These are phyloP conservation scores for Xylariaceae sp. DNA, from an alignment of 2,329 filamentous ascomycete genomes.

Conservation along the genomic window DNA sequence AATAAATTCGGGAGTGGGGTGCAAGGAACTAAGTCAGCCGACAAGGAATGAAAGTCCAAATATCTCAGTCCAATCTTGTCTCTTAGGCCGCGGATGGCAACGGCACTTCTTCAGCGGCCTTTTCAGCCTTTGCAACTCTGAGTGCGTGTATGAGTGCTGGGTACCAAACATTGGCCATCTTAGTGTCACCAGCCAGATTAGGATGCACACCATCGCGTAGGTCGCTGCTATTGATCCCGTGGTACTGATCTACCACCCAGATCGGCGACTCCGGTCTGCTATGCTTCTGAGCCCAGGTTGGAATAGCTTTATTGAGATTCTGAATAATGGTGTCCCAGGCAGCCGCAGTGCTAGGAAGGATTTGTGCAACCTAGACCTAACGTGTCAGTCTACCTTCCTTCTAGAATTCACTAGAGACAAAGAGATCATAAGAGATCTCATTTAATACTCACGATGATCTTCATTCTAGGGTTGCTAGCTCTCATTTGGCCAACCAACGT, in stretches of 20 bases:
- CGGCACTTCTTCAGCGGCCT: no score
- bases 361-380: slow-evolving; percentile 47
- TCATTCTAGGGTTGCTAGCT: slow-evolving; percentile 48
- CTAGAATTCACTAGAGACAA: not conserved
- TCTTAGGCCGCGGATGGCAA: no score
- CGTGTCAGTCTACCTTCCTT: not conserved
- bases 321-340: slow-evolving; percentile 47
- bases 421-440: no score
- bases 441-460: slow-evolving; percentile 52
- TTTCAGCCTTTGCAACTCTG: slow-evolving; percentile 35
- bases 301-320: slow-evolving; percentile 48
- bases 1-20: no score
- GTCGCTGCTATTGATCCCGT: slow-evolving; percentile 44
- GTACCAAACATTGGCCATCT: slow-evolving; percentile 47
- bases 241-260: slow-evolving; percentile 52
- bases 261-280: slow-evolving; percentile 49
- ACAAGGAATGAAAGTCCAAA: no score
- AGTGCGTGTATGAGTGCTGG: slow-evolving; percentile 40
- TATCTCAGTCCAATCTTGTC: no score
- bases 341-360: slow-evolving; percentile 47
- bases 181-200: slow-evolving; percentile 48
- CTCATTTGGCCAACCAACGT: slow-evolving; percentile 49
- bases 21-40: no score
- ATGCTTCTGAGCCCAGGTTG: slow-evolving; percentile 46
- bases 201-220: slow-evolving; percentile 50